Evolutionary conservation across 2,329 filamentous ascomycete genomes (phyloP).

Genomic region (Xylariaceae sp.): DNA sequence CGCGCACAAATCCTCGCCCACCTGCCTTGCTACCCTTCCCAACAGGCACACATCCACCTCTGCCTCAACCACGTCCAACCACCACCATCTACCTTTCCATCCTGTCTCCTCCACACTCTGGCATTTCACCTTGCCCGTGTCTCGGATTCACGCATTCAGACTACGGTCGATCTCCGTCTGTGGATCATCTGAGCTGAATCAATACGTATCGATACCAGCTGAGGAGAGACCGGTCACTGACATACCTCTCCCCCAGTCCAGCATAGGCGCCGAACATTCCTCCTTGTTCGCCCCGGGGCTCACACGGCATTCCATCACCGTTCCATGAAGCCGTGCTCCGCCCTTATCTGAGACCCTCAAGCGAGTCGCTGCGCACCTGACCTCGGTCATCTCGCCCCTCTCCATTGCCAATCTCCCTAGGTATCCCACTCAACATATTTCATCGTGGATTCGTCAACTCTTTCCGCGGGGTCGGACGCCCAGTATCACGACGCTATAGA

Average conservation of each 20-base stretch:
- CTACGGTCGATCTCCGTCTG: too few species aligned
- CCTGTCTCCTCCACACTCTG: too few species aligned
- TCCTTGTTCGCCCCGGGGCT: conserved; percentile 3
- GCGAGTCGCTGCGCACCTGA: conserved; percentile 9
- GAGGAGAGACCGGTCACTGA: background rate
- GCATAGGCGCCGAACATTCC: conserved; percentile 18
- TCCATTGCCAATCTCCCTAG: conserved; percentile 1
- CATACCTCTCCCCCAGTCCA: conserved; percentile 5
- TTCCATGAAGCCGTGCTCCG: conserved; percentile 15
- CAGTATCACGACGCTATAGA: conserved; percentile 50
- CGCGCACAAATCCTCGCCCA: conserved; percentile 3
- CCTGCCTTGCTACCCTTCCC: background rate
- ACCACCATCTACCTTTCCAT: background rate
- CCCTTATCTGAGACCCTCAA: conserved; percentile 17
- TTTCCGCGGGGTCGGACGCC: conserved; percentile 45
- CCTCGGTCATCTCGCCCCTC: conserved; percentile 2
- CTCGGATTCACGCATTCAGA: too few species aligned
- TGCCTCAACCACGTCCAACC: background rate
- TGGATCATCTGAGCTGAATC: too few species aligned
- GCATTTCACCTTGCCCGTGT: too few species aligned
- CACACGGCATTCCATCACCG: conserved; percentile 16
- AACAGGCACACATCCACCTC: background rate
- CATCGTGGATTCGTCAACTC: conserved; percentile 48
- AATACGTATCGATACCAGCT: background rate
- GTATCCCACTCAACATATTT: background rate